Conservation (phyloP, 2,329 filamentous ascomycete species). For the Venturia asperata region DNA sequence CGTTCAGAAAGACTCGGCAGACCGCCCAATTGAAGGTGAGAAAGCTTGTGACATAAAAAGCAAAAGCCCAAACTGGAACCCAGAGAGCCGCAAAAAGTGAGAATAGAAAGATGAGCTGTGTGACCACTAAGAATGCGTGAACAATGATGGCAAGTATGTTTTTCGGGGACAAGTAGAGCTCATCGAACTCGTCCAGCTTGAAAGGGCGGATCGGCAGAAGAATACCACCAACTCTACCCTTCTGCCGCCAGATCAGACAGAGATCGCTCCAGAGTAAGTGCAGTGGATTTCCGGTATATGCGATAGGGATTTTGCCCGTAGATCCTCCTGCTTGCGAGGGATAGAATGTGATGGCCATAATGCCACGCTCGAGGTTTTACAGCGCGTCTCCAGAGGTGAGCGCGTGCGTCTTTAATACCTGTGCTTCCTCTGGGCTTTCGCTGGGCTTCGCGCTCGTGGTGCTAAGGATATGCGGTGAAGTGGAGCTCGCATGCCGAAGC, state of each 20-base stretch:
- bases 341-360: constrained; percentile 15
- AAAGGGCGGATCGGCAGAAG: constrained; percentile 15
- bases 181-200: constrained; percentile 37
- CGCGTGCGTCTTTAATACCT: background rate
- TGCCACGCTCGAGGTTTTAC: background rate
- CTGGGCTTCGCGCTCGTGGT: background rate
- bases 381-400: background rate
- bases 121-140: constrained; percentile 51
- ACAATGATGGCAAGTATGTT: constrained; percentile 55
- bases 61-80: constrained; percentile 30
- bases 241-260: constrained; percentile 22
- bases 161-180: constrained; percentile 51
- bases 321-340: constrained; percentile 2
- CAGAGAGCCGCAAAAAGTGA: constrained; percentile 46
- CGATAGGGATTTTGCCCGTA: constrained; percentile 21
- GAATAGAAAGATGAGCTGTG: constrained; percentile 56
- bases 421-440: no score
- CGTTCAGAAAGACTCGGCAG: constrained; percentile 33
- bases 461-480: background rate
- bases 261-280: constrained; percentile 25
- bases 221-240: constrained; percentile 23
- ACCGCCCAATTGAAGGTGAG: constrained; percentile 29
- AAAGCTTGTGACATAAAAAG: constrained; percentile 27
- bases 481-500: background rate
- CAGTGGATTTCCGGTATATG: constrained; percentile 26